Conservation (phyloP, 225 moss, liverwort and hornwort genomes). For the Climacium dendroides region DNA sequence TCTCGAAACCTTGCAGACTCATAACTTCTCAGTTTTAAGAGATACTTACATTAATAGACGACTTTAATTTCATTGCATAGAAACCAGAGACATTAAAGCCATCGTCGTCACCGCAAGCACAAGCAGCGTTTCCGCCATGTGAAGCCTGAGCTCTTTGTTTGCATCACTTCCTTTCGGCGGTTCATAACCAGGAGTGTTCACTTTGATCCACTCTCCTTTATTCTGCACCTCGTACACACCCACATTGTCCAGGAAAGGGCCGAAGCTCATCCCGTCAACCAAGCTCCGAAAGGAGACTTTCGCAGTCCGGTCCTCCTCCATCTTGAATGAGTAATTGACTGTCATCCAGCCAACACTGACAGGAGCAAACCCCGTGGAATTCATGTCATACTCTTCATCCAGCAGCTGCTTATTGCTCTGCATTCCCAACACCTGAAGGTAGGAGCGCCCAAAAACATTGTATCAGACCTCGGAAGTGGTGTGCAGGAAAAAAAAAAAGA, state of each 20-base stretch:
- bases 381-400: background rate
- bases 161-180: background rate
- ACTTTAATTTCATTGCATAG: background rate
- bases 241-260: conserved; percentile 66
- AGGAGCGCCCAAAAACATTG: background rate
- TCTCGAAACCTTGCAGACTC: background rate
- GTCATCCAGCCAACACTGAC: conserved; percentile 62
- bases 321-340: background rate
- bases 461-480: background rate
- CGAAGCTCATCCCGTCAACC: background rate
- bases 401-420: conserved; percentile 1
- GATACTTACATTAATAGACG: background rate
- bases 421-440: background rate
- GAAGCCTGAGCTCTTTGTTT: background rate
- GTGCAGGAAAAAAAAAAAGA: background rate
- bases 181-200: background rate
- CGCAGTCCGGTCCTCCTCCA: background rate
- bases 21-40: background rate
- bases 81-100: background rate
- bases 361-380: conserved; percentile 14
- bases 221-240: conserved; percentile 16
- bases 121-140: background rate
- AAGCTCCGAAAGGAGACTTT: conserved; percentile 33
- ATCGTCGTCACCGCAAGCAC: background rate
- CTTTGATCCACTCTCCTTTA: background rate